These are phyloP conservation scores for Globisporangium polare DNA, from an alignment of 352 stramenopile species.

Conservation along the genomic window DNA sequence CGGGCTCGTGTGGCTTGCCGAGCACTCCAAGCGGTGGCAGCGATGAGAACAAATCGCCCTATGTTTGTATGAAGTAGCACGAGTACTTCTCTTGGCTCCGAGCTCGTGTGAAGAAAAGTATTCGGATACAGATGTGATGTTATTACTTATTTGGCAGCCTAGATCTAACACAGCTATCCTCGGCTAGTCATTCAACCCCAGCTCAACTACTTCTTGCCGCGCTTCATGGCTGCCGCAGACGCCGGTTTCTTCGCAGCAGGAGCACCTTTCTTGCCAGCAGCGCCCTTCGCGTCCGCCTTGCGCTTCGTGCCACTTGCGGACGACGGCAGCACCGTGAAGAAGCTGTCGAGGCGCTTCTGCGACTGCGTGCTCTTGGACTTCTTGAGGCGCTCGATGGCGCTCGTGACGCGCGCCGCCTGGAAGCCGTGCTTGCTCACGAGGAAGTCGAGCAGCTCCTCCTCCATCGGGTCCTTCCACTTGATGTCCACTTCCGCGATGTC, in stretches of 20 bases:
- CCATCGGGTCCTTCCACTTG: constrained; percentile 93
- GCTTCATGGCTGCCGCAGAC: constrained; percentile 32
- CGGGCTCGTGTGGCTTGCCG: constrained; percentile 74
- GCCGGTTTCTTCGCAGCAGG: constrained; percentile 10
- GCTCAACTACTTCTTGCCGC: constrained; percentile 55
- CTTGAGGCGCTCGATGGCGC: constrained; percentile 94
- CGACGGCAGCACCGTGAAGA: constrained; percentile 90
- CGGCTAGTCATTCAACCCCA: too few species aligned
- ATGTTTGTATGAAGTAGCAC: neutral
- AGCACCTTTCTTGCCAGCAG: constrained; percentile 18
- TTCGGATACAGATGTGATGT: constrained; percentile 12
- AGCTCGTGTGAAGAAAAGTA: neutral
- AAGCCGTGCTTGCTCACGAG: constrained; percentile 97
- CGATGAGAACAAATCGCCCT: constrained; percentile 13
- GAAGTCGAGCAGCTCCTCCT: constrained; percentile 90
- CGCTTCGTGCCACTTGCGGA: constrained; percentile 42
- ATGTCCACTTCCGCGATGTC: constrained; percentile 75
- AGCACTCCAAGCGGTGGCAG: constrained; percentile 62
- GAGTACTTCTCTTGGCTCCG: neutral
- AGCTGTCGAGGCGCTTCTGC: constrained; percentile 96
- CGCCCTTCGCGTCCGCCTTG: constrained; percentile 45
- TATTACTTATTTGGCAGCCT: constrained; percentile 8
- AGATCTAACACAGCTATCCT: neutral
- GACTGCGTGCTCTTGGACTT: constrained; percentile 94
- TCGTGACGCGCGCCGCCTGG: constrained; percentile 90